Base-by-base conservation (phyloP, 78 protist species). In the Cyanophora paradoxa region DNA sequence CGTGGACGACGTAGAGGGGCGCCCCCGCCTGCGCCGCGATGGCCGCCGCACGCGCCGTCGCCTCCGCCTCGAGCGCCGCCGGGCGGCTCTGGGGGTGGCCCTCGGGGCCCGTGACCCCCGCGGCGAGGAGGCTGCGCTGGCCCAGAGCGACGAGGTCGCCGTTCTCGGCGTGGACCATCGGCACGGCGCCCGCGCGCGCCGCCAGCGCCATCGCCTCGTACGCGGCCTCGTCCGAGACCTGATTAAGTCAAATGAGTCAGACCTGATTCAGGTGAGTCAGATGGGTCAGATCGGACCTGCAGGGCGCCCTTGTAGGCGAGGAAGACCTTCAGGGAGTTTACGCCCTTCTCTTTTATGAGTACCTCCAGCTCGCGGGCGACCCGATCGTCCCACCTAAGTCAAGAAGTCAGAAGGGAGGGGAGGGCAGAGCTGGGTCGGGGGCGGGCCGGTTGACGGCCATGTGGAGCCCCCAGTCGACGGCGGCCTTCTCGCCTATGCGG, bases 291-390 rank as follows among this genome's bases (percentile, higher is more conserved):
- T n/a, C n/a, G n/a, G n/a, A 68, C 34, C 46, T 16, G 5, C 30
- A 68, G 74, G 39, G 24, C 4, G 50, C 74, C 74, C 54, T 68
- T 68, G 54, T 63, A 63, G 26, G 57, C 57, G 7, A 50, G 57
- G 57, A 50, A 50, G 57, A 19, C 28, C 57, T 50, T 50, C 28
- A 5, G 19, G 20, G 57, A 50, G 57, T 6, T 42, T 10, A 50
- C 57, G 19, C 57, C 57, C 10, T 17, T 14, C 57, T 50, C 57
- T 14, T 14, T 5, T 3, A 14, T 24, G 26, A 50, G 57, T 24
- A 16, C 20, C 57, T 5, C 57, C 57, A 50, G 8, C 26, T 50
- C 57, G 28, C 19, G 10, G 8, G 57, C 57, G 57, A 16, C 20
- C 57, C 19, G 7, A 7, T 50, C 57, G 20, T 50, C 16, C 8